Evolutionary conservation across 2,329 filamentous ascomycete species (phyloP).

Genomic region (Rugonectria rugulosa): DNA sequence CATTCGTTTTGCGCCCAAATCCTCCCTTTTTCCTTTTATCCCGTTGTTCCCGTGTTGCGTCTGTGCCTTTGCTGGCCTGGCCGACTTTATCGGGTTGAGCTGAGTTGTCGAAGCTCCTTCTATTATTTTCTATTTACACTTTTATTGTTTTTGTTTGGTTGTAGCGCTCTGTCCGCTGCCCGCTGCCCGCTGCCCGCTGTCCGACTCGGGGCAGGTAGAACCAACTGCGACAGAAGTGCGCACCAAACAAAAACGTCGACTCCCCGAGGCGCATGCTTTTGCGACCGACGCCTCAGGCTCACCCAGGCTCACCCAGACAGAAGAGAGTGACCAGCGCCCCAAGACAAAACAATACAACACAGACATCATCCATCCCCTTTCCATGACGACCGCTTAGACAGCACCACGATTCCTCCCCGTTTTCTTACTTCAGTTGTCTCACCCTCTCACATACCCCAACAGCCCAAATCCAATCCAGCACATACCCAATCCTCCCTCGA

Average conservation of each 20-base stretch:
- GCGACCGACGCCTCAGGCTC: not conserved
- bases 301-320: too few relatives aligned
- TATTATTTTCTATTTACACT: constrained; percentile 2
- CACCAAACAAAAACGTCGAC: not conserved
- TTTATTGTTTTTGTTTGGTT: not conserved
- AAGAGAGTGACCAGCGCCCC: not conserved
- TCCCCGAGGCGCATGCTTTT: not conserved
- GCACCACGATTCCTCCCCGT: not conserved
- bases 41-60: constrained; percentile 17
- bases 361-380: not conserved
- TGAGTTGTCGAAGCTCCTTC: constrained; percentile 24
- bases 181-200: not conserved
- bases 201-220: not conserved
- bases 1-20: constrained; percentile 42
- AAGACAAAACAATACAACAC: not conserved
- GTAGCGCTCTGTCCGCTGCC: not conserved
- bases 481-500: not conserved
- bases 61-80: constrained; percentile 32
- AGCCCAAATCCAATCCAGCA: not conserved
- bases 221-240: not conserved
- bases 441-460: not conserved
- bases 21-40: constrained; percentile 27
- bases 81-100: constrained; percentile 28
- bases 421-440: not conserved
- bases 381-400: not conserved